Base-by-base conservation (phyloP, 805 yeast genomes). In the Ogataea methanolica region DNA sequence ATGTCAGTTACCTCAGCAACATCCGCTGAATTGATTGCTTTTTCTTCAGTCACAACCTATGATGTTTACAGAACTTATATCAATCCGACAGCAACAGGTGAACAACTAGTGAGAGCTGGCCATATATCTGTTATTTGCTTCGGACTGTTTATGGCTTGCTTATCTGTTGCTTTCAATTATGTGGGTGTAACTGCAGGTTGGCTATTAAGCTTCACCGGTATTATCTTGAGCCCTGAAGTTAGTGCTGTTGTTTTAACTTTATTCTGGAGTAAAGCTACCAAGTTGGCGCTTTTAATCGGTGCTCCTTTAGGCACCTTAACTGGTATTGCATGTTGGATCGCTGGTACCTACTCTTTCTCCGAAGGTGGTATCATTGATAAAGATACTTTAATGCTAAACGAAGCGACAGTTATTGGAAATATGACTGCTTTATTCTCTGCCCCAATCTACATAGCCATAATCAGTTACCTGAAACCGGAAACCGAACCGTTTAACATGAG, bases 271-370 rank as follows among this genome's bases (percentile, higher is more conserved):
- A 57, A 57, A 34, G 54, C 63, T 64, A 53, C 68, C 14, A 56
- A 55, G 35, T 38, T 39, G 16, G 52, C 59, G 9, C 41, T 65
- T 17, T 2, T 64, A 1, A 56, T 65, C 58, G 79, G 76, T 53
- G 72, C 75, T 49, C 68, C 82, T 9, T 69, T 78, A 71, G 76
- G 76, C 46, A 74, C 79, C 1, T 73, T 79, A 23, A 75, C 79
- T 50, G 78, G 77, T 37, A 73, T 78, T 49, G 81, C 76, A 1
- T 71, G 76, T 40, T 69, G 74, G 73, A 36, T 62, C 26, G 71
- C 65, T 9, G 46, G 65, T 21, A 49, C 67, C 2, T 59, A 62
- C 31, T 53, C 31, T 26, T 26, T 44, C 5, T 63, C 55, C 41
- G 57, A 51, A 2, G 59, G 49, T 35, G 62, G 59, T 21, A 53